Base-by-base conservation (phyloP, 768 basidiomycete species). In the Tulasnella sp. region DNA sequence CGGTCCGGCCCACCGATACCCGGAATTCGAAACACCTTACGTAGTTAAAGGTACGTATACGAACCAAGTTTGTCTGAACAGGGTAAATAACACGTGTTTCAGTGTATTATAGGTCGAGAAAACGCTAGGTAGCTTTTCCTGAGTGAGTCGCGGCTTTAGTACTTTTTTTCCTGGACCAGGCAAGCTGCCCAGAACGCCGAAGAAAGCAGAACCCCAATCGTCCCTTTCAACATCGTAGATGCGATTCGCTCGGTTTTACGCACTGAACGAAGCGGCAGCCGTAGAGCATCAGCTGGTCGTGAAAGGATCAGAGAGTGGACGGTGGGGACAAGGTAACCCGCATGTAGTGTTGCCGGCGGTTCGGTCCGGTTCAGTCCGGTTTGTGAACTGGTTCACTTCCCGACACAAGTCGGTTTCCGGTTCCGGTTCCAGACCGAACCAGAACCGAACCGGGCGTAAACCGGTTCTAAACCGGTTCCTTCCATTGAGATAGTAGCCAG, bases 141-240 rank as follows among this genome's bases (percentile, higher is more conserved):
- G 51, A 4, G 55, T 9, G 32, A 11, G 18, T 29, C 9, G 26
- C 13, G 39, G 2, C 3, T 37, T 39, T 48, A 46, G 74, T n/a
- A n/a, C n/a, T n/a, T 75, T 55, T 75, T 51, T 37, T 51, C 74
- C 51, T 48, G 32, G 26, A 75, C 74, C 70, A 18, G 55, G 9
- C 6, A 57, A 26, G 2, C n/a, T 57, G 4, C 1, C 55, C 55
- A 57, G 55, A 57, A 26, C 9, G 55, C 55, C 55, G 55, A 57
- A 57, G n/a, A 18, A 0, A 57, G 20, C 55, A 57, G 55, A 57
- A 26, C 13, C 55, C 55, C 55, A 9, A 57, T 9, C 55, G 9
- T 57, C 26, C 26, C 23, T 29, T n/a, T 11, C 13, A 32, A 29
- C 2, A 26, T 26, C 26, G 13, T 32, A 3, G 32, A 16, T 32